Percentiles rank a stretch among this genome's conserved stretches.
phyloP scores from a whole-genome alignment of 371 early-diverging fungal genomes.

The Rhizopus stolonifer region DNA sequence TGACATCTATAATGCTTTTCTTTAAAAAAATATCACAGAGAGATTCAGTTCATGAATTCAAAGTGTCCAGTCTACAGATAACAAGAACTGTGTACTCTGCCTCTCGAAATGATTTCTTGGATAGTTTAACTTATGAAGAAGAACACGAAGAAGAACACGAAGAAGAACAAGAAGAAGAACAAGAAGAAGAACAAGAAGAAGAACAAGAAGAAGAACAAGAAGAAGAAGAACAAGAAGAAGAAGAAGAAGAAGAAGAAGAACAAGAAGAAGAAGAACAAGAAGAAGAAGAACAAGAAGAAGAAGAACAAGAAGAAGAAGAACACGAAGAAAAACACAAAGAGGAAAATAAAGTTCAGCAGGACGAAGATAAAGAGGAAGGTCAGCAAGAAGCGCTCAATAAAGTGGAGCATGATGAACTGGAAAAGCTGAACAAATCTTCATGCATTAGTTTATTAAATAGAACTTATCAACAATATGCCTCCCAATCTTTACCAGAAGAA shows the following conservation, averaged over 20 bases:
- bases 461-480: constrained; percentile 4
- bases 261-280: constrained; percentile 3
- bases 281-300: constrained; percentile 9
- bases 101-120: constrained; percentile 15
- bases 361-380: constrained; percentile 1
- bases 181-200: constrained; percentile 2
- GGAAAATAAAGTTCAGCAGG: constrained; percentile 6
- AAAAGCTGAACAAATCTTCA: constrained; percentile 12
- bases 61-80: constrained; percentile 9
- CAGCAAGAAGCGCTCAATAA: constrained; percentile 7
- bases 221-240: not conserved
- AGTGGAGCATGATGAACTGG: constrained; percentile 8
- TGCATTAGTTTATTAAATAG: constrained; percentile 15
- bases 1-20: constrained; percentile 6
- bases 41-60: constrained; percentile 14
- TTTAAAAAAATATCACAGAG: constrained; percentile 12
- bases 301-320: not conserved
- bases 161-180: constrained; percentile 5
- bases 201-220: not conserved
- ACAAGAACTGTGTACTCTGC: constrained; percentile 18
- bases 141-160: constrained; percentile 9
- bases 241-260: constrained; percentile 5
- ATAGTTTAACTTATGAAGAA: constrained; percentile 10
- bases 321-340: not conserved
- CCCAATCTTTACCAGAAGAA: constrained; percentile 8